A percentile compares a stretch with the other conserved stretches of the same genome.
These are phyloP conservation scores for Calophaca sinica DNA, from an alignment of 306 rosid species.

Conservation along the genomic window DNA sequence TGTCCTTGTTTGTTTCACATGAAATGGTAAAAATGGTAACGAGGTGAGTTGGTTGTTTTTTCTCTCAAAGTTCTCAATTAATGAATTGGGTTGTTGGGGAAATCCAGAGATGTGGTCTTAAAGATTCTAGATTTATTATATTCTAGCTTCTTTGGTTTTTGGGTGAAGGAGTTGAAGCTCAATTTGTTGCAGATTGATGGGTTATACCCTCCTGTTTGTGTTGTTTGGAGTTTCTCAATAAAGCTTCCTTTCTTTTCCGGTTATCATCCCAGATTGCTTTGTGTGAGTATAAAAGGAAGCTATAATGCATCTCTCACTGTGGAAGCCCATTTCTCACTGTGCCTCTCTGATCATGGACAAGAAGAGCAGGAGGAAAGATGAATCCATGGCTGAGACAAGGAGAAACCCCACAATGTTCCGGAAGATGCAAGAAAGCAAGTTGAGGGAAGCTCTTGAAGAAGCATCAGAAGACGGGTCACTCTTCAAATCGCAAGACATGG, in stretches of 20 bases:
- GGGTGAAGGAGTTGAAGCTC: constrained; percentile 33
- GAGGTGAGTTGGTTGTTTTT: constrained; percentile 24
- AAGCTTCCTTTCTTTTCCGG: constrained; percentile 2
- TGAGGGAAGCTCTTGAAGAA: constrained; percentile 96
- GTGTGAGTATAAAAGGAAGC: constrained; percentile 39
- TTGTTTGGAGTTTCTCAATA: neutral
- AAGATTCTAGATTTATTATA: constrained; percentile 34
- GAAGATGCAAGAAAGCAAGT: constrained; percentile 87
- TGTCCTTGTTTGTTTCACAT: constrained; percentile 24
- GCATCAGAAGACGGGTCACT: constrained; percentile 97
- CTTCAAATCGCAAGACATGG: constrained; percentile 74
- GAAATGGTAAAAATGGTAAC: constrained; percentile 32
- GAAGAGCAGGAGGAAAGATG: constrained; percentile 72
- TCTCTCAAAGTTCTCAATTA: constrained; percentile 10
- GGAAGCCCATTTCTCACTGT: constrained; percentile 98
- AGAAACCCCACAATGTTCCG: constrained; percentile 75
- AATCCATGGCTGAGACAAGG: constrained; percentile 56
- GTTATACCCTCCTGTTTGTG: constrained; percentile 32
- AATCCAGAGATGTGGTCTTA: constrained; percentile 39
- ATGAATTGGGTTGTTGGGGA: constrained; percentile 41
- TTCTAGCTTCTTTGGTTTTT: constrained; percentile 25
- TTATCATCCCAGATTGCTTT: constrained; percentile 33
- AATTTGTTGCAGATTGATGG: constrained; percentile 48
- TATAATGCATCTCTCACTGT: constrained; percentile 91
- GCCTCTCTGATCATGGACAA: constrained; percentile 89